Evolutionary conservation across 352 stramenopile genomes (phyloP).

Genomic region (Phytophthora lateralis): DNA sequence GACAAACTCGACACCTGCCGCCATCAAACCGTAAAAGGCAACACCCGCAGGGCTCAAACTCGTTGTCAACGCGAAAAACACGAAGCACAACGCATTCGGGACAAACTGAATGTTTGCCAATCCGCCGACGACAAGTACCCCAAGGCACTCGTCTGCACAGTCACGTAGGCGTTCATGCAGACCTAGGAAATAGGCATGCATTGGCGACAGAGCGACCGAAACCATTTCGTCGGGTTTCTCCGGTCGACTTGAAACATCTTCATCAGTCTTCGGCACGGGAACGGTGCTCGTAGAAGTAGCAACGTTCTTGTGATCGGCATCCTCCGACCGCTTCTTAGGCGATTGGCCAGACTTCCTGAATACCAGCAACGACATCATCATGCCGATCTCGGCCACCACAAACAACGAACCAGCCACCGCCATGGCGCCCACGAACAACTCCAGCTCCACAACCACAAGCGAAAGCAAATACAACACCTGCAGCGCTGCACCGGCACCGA

Average conservation of each 20-base stretch:
- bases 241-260: neutral
- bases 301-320: neutral
- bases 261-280: neutral
- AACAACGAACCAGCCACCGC: conserved; percentile 64
- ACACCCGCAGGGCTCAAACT: conserved; percentile 42
- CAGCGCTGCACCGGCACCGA: conserved; percentile 67
- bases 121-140: conserved; percentile 47
- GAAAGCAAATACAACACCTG: conserved; percentile 82
- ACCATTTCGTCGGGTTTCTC: conserved; percentile 4
- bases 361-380: conserved; percentile 84
- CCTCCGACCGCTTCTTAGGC: conserved; percentile 4
- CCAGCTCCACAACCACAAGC: conserved; percentile 76
- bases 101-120: conserved; percentile 77
- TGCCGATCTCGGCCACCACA: conserved; percentile 71
- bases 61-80: conserved; percentile 57
- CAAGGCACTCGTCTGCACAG: conserved; percentile 64
- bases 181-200: conserved; percentile 3
- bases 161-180: conserved; percentile 43
- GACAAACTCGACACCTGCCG: conserved; percentile 48
- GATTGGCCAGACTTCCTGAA: conserved; percentile 39
- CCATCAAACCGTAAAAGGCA: conserved; percentile 46
- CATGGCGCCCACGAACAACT: conserved; percentile 82
- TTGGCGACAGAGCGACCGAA: conserved; percentile 3
- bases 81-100: conserved; percentile 54
- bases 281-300: neutral